Evolutionary conservation across 352 stramenopile genomes (phyloP), one percentile per base, ranked within the genome.

Genomic region (Globisporangium parvum): DNA sequence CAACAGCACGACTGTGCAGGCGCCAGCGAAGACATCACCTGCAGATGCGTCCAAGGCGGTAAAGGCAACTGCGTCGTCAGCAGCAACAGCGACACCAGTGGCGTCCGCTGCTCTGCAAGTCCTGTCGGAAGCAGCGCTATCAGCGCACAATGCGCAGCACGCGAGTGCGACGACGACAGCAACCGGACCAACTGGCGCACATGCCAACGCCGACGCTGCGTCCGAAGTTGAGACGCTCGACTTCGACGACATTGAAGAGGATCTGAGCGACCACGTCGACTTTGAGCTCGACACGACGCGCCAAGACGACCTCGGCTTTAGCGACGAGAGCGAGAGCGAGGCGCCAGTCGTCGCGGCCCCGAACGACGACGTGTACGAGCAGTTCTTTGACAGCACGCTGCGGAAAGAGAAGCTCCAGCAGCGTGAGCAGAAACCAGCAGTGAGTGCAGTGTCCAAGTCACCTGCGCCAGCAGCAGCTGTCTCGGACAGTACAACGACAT

Each of bases 311-410:
- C 45, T 63, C 2, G 57, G 57, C 12, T 59, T 63, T 20, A 63
- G 57, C 21, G 51, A 79, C 45, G 66, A 18, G 39, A 45, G 39
- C 41, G 31, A 50, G 1, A 59, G 57, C n/a, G 53, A 41, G 5
- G 28, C 21, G 3, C 41, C 49, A 23, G 50, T 12, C 15, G 42
- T 52, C 23, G 41, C 21, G 9, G 57, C 50, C 1, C 52, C 52
- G 14, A 49, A 67, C 31, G 39, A 55, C 21, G 51, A 63, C 23
- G 52, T 57, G 24, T 63, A 63, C 18, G 50, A 59, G 26, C 51
- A 58, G 37, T 63, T 63, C 35, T 63, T 63, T 26, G 44, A 35
- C 20, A 51, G 59, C 28, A 53, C 57, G 10, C 26, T 54, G 37
- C 50, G 50, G 21, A 57, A 63, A 26, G 50, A 48, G 18, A 63